Evolutionary conservation across 352 stramenopile genomes (phyloP).

Genomic region (Sclerospora graminicola): DNA sequence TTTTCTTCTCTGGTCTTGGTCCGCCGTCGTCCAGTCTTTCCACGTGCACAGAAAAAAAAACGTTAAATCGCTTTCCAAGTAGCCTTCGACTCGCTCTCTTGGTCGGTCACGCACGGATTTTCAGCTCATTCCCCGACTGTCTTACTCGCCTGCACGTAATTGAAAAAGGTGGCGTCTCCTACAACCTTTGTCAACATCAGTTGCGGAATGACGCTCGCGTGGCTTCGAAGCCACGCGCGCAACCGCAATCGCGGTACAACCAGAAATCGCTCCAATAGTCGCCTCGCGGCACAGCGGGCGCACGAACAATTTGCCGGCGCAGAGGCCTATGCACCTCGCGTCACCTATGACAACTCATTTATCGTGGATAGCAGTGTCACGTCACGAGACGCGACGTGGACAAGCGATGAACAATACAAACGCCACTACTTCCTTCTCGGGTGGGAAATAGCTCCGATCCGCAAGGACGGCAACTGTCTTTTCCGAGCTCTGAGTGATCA

Average conservation of each 20-base stretch:
- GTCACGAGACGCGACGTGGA: constrained; percentile 26
- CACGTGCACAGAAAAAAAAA: no score
- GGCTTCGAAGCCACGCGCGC: constrained; percentile 22
- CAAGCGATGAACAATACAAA: constrained; percentile 32
- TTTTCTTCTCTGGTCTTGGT: no score
- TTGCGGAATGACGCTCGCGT: constrained; percentile 23
- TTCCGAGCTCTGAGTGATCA: constrained; percentile 55
- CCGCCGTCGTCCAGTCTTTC: no score
- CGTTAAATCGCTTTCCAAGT: no score
- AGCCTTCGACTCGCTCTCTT: no score
- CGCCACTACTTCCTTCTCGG: constrained; percentile 29
- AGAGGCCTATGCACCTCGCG: constrained; percentile 11
- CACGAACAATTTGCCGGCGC: constrained; percentile 16
- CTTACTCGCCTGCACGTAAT: no score
- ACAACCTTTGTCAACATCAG: background rate
- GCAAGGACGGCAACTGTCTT: constrained; percentile 47
- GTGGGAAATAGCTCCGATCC: constrained; percentile 27
- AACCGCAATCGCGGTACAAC: constrained; percentile 15
- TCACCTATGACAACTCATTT: constrained; percentile 26
- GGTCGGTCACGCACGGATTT: no score
- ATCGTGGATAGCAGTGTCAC: constrained; percentile 20
- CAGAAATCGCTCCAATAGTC: constrained; percentile 16
- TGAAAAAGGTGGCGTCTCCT: no score
- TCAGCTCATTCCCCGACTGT: no score
- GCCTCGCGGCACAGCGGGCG: constrained; percentile 12